Evolutionary conservation across 1,139 yeast species (phyloP).

Genomic region (Eremothecium gossypii): DNA sequence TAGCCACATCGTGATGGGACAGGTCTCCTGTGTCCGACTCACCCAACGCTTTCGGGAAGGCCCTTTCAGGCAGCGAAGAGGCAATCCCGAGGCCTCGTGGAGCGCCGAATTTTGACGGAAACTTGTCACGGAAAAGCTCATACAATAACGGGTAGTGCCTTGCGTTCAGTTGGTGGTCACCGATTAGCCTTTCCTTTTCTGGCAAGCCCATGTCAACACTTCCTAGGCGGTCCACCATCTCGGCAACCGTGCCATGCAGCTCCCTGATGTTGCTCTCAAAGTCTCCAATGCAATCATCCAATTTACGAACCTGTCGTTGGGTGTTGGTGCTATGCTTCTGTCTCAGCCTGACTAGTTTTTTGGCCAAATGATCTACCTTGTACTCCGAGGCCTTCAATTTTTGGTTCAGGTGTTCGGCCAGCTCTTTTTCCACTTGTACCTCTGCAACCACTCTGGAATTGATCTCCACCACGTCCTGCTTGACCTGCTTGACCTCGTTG

Average conservation of each 20-base stretch:
- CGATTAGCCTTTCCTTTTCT: slow-evolving; percentile 11
- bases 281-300: background rate
- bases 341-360: slow-evolving; percentile 10
- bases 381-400: slow-evolving; percentile 19
- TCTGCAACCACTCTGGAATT: slow-evolving; percentile 18
- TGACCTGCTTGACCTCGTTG: slow-evolving; percentile 18
- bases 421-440: slow-evolving; percentile 18
- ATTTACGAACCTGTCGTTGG: slow-evolving; percentile 1
- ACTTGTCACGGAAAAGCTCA: slow-evolving; percentile 11
- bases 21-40: too few relatives aligned
- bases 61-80: too few relatives aligned
- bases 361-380: slow-evolving; percentile 17
- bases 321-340: slow-evolving; percentile 1
- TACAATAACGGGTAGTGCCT: slow-evolving; percentile 23
- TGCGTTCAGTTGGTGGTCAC: slow-evolving; percentile 15
- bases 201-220: slow-evolving; percentile 15
- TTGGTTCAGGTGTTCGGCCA: slow-evolving; percentile 18
- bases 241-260: background rate
- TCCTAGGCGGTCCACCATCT: slow-evolving; percentile 9
- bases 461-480: slow-evolving; percentile 15
- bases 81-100: too few relatives aligned
- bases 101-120: slow-evolving; percentile 4
- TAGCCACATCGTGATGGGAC: too few relatives aligned
- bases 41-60: too few relatives aligned
- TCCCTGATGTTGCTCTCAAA: background rate